These are phyloP conservation scores for Jamesozyma gamospora DNA, from an alignment of 805 yeast genomes.

Conservation along the genomic window DNA sequence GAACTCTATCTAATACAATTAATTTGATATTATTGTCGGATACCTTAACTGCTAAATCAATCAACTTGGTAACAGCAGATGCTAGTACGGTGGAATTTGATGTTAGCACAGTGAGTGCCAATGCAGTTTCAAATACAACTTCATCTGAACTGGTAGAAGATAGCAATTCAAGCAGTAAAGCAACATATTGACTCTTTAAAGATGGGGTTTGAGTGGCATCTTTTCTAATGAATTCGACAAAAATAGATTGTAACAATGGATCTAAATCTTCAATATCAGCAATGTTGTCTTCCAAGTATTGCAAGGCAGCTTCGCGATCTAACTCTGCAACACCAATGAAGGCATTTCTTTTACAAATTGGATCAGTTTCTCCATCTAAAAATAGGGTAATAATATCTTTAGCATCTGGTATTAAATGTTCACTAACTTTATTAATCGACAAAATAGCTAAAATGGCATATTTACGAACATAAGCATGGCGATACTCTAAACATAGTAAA, in stretches of 20 bases:
- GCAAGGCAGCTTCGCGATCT: slow-evolving; percentile 76
- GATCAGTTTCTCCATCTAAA: slow-evolving; percentile 74
- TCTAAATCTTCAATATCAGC: slow-evolving; percentile 55
- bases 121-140: slow-evolving; percentile 87
- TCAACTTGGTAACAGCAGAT: slow-evolving; percentile 75
- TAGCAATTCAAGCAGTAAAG: slow-evolving; percentile 60
- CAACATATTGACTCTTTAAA: slow-evolving; percentile 60
- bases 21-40: slow-evolving; percentile 93
- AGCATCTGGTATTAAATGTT: slow-evolving; percentile 91
- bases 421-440: slow-evolving; percentile 72
- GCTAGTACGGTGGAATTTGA: slow-evolving; percentile 55
- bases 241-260: slow-evolving; percentile 76
- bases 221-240: slow-evolving; percentile 81
- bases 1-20: slow-evolving; percentile 79
- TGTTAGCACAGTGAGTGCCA: slow-evolving; percentile 57
- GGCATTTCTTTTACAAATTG: slow-evolving; percentile 92
- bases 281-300: slow-evolving; percentile 65
- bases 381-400: slow-evolving; percentile 68
- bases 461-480: slow-evolving; percentile 96
- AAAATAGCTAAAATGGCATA: slow-evolving; percentile 89
- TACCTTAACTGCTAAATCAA: slow-evolving; percentile 82
- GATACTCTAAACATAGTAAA: slow-evolving; percentile 82
- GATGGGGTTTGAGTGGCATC: slow-evolving; percentile 61
- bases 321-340: slow-evolving; percentile 77
- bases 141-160: slow-evolving; percentile 48